Conservation (phyloP, 139 green algal species). For the Nannochloris sp. region DNA sequence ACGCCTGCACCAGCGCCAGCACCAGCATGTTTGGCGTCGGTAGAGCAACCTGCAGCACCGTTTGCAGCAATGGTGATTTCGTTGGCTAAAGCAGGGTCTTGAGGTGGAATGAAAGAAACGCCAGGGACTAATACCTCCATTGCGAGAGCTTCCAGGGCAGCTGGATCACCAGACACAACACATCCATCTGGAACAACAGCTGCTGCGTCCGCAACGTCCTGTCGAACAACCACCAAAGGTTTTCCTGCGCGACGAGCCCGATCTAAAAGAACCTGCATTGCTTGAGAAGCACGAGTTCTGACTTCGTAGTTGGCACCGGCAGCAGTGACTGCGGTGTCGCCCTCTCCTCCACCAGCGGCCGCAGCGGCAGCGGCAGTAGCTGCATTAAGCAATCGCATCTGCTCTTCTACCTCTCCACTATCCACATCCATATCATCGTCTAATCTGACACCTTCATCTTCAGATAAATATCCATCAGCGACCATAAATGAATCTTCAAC, state of each 20-base stretch:
- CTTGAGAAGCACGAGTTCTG: conserved; percentile 21
- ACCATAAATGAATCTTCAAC: conserved; percentile 71
- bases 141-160: conserved; percentile 7
- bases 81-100: not conserved
- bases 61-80: not conserved
- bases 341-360: too few species aligned
- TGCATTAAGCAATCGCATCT: not conserved
- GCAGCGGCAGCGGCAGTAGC: not conserved
- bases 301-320: conserved; percentile 2
- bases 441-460: conserved; percentile 53
- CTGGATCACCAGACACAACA: not conserved
- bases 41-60: not conserved
- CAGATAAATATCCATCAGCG: conserved; percentile 61
- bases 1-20: not conserved
- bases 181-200: not conserved
- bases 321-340: conserved; percentile 1
- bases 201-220: not conserved
- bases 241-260: conserved; percentile 23
- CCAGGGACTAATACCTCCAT: conserved; percentile 7
- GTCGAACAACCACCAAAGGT: conserved; percentile 38
- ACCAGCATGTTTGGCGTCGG: conserved; percentile 2
- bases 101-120: not conserved
- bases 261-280: conserved; percentile 23
- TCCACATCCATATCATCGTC: conserved; percentile 35
- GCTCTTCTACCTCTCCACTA: not conserved